These are phyloP conservation scores for Hanseniaspora occidentalis DNA, from an alignment of 805 yeast genomes.

Conservation along the genomic window DNA sequence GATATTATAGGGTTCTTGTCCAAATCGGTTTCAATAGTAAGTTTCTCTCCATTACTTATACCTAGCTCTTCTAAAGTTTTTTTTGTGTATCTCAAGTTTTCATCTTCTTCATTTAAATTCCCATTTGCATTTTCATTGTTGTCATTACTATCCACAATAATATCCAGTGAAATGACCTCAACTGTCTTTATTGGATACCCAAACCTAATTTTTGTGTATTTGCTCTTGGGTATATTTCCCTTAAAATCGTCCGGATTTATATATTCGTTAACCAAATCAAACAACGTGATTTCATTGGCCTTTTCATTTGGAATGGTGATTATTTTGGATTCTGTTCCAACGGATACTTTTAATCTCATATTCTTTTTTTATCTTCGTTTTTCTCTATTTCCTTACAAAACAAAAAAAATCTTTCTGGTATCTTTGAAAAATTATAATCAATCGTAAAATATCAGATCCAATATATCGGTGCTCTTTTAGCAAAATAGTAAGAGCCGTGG, in stretches of 20 bases:
- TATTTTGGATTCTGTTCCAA: neutral
- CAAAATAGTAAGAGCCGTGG: too few relatives aligned
- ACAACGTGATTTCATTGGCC: conserved; percentile 28
- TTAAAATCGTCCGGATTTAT: conserved; percentile 23
- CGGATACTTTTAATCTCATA: neutral
- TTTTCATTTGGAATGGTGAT: conserved; percentile 12
- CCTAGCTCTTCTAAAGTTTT: conserved; percentile 29
- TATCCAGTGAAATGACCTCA: conserved; percentile 16
- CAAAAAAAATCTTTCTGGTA: too few relatives aligned
- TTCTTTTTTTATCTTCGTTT: too few relatives aligned
- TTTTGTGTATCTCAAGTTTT: too few relatives aligned
- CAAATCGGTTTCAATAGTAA: conserved; percentile 26
- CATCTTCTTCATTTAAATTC: too few relatives aligned
- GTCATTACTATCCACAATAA: too few relatives aligned
- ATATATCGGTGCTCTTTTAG: too few relatives aligned
- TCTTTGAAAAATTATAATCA: too few relatives aligned
- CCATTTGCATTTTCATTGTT: too few relatives aligned
- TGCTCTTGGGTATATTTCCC: neutral
- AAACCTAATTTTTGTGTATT: conserved; percentile 24
- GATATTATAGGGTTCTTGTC: conserved; percentile 6
- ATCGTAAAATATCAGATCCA: too few relatives aligned
- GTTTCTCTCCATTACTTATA: conserved; percentile 46
- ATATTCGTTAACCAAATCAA: conserved; percentile 20
- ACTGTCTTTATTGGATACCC: conserved; percentile 55
- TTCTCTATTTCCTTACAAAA: too few relatives aligned